Base-by-base conservation (phyloP, 208 protist genomes). In the Crithidia fasciculata region DNA sequence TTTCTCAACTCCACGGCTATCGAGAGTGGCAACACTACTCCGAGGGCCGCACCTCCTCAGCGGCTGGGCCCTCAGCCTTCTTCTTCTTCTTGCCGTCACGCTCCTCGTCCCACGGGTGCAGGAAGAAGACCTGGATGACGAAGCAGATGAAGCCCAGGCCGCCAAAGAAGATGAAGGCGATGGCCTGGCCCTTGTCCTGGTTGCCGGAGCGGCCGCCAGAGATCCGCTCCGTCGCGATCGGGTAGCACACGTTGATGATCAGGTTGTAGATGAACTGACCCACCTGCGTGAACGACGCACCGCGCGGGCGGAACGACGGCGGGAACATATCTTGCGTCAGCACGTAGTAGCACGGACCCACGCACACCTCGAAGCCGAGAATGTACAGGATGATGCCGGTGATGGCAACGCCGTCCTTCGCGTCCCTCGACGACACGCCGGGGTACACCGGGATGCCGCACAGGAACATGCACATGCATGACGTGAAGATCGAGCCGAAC, bases 81-180 rank as follows among this genome's bases (percentile, higher is more conserved):
- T 28, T 28, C 28, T 28, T 28, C 28, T 28, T 28, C 28, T 28
- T 28, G 84, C 71, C 28, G 28, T 28, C 28, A 28, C 28, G 28
- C 28, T 28, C 72, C 62, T 85, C 83, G 12, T 84, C 72, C 85
- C 87, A 96, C 65, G 85, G 87, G 60, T 85, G 76, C 54, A 94
- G 72, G 82, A 94, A 96, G 78, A 92, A 87, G 49, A 90, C 10
- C 80, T 93, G 74, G 41, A 94, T 62, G 8, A 94, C 69, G 63
- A 89, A 92, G 80, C 89, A 93, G 19, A 92, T 53, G 13, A 89
- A 28, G 50, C 89, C 92, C 39, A 92, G 41, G 19, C 79, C 39
- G 40, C 89, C 89, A 62, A 96, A 96, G 79, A 96, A 89, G 71
- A 96, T 94, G 86, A 96, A 96, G 53, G 81, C 81, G 52, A 96